These are phyloP conservation scores for Fusarium sp. DNA, from an alignment of 2,329 filamentous ascomycete genomes.

Conservation along the genomic window DNA sequence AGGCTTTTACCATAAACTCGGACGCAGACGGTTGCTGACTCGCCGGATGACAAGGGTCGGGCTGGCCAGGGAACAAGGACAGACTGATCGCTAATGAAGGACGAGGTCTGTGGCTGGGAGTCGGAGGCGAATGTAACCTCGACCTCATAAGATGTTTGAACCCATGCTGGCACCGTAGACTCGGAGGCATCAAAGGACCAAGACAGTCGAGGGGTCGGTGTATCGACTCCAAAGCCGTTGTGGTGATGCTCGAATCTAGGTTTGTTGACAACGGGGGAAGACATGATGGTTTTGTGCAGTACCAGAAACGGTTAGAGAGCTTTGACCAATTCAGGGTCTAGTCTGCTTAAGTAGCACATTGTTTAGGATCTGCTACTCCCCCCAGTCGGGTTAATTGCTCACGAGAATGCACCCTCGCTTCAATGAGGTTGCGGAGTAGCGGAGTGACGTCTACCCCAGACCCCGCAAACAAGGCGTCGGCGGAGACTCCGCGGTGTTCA, in stretches of 20 bases:
- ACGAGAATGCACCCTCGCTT: not conserved
- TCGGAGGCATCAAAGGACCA: not conserved
- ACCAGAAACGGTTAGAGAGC: no score
- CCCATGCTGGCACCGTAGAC: not conserved
- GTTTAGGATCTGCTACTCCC: not conserved
- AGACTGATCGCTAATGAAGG: slow-evolving; percentile 1
- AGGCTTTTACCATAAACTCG: not conserved
- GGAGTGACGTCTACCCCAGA: no score
- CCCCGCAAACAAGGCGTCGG: not conserved
- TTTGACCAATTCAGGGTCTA: not conserved
- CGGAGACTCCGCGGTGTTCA: no score
- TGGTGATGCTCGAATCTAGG: slow-evolving; percentile 10
- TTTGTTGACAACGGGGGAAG: not conserved
- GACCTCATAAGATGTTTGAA: slow-evolving; percentile 12
- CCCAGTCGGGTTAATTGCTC: not conserved
- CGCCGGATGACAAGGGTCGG: slow-evolving; percentile 1
- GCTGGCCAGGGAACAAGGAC: slow-evolving; percentile 14
- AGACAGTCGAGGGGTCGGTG: not conserved
- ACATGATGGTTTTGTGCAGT: not conserved
- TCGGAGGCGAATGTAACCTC: not conserved
- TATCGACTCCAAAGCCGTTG: not conserved
- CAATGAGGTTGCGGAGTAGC: no score
- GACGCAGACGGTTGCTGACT: not conserved
- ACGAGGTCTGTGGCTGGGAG: not conserved
- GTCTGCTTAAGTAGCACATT: no score